Evolutionary conservation across 371 early-diverging fungal species (phyloP), one percentile per base, ranked within the genome.

Genomic region (Mortierella polycephala): DNA sequence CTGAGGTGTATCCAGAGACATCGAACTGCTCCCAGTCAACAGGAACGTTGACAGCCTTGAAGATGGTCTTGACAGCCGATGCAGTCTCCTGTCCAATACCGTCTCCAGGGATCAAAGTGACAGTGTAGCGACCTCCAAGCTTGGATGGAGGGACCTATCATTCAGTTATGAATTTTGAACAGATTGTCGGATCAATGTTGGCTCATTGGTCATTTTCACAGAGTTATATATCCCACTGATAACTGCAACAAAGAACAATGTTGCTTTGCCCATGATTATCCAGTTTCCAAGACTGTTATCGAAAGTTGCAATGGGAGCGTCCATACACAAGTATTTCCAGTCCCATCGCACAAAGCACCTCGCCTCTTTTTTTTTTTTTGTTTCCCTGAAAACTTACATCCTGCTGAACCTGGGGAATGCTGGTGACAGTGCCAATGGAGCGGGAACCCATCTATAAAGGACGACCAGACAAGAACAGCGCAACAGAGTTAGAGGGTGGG

Each of bases 101-200:
- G 84, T 98, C 99, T 80, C 99, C 99, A 62, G 98, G 99, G 75
- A 98, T 96, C 59, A 98, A 86, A 14, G 99, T 98, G 46, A 96
- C 96, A 59, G 95, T 98, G 88, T 95, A 92, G 52, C 88, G 90
- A 57, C 98, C 98, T 55, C 94, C 95, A 84, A 94, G 93, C 84
- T 89, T 89, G 71, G 85, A 88, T 56, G 16, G 51, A 42, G 69
- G 79, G 45, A 64, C 52, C 79, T 77, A 52, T 57, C 41, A 52
- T 45, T 46, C 30, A 9, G 40, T 37, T 4, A 12, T 39, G 30
- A 51, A 18, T 23, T 52, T 55, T 55, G 21, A 55, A 54, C 37
- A 8, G 14, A 53, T 20, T 53, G 20, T 7, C 11, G 13, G 12
- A 54, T 16, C 21, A 21, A 54, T 21, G 54, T 23, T 1, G 21